Evolutionary conservation across 352 stramenopile genomes (phyloP).

Genomic region (Phytophthora crassamura): DNA sequence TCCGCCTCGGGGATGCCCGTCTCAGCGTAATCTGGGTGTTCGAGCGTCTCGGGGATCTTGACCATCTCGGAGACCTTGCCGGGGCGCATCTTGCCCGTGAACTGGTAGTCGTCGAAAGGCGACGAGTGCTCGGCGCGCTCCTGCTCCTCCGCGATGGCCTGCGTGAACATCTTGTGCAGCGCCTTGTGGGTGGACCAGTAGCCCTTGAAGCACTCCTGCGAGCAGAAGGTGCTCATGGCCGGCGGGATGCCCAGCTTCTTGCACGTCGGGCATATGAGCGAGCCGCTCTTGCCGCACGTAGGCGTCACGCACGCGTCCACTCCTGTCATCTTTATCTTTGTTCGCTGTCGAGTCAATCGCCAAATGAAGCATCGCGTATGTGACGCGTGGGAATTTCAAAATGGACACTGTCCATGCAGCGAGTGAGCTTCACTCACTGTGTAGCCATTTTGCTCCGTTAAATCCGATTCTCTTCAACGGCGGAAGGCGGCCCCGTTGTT

Average conservation of each 20-base stretch:
- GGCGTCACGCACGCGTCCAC: conserved; percentile 66
- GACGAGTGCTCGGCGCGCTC: conserved; percentile 17
- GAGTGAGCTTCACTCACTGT: not conserved
- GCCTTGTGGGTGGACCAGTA: conserved; percentile 97
- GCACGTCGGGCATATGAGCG: conserved; percentile 92
- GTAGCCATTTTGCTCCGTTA: conserved; percentile 18
- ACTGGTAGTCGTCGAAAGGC: conserved; percentile 78
- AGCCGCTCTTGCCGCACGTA: conserved; percentile 79
- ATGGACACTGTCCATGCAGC: conserved; percentile 4
- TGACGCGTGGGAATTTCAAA: conserved; percentile 15
- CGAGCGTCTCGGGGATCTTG: conserved; percentile 82
- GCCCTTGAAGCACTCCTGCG: conserved; percentile 96
- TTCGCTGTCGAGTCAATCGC: conserved; percentile 1
- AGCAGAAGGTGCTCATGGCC: conserved; percentile 92
- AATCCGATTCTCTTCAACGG: conserved; percentile 20
- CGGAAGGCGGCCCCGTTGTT: not conserved
- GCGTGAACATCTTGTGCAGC: conserved; percentile 95
- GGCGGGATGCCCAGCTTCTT: conserved; percentile 90
- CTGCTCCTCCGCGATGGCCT: conserved; percentile 46
- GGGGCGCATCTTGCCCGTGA: conserved; percentile 88
- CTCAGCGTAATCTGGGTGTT: conserved; percentile 91
- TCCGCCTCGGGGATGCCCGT: conserved; percentile 80
- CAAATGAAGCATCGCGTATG: conserved; percentile 16
- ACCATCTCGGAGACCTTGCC: conserved; percentile 78
- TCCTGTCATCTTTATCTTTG: conserved; percentile 26